These are phyloP conservation scores for Fragosphaeria purpurea DNA, from an alignment of 2,329 filamentous ascomycete species.

Conservation along the genomic window DNA sequence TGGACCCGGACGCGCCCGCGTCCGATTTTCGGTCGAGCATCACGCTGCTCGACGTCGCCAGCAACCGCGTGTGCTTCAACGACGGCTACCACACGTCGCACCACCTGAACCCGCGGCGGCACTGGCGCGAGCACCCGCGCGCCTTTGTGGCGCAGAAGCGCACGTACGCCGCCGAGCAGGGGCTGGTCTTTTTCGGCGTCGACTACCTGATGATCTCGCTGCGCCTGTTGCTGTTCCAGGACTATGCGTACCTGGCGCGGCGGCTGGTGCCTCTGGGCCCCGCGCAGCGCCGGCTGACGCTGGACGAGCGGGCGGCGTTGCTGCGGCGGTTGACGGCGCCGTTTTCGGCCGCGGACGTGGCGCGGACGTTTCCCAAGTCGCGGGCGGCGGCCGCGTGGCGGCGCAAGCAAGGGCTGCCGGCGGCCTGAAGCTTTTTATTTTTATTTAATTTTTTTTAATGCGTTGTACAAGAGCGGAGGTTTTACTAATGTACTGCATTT, in stretches of 20 bases:
- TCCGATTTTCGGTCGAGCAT: slow-evolving; percentile 73
- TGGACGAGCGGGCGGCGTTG: slow-evolving; percentile 53
- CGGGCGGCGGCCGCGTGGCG: slow-evolving; percentile 12
- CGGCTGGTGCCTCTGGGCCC: slow-evolving; percentile 66
- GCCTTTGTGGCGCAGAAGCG: slow-evolving; percentile 62
- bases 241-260: slow-evolving; percentile 59
- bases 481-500: too few species aligned
- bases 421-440: background rate
- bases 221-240: slow-evolving; percentile 58
- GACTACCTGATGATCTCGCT: slow-evolving; percentile 71
- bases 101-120: slow-evolving; percentile 65
- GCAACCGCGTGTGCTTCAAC: slow-evolving; percentile 74
- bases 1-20: slow-evolving; percentile 63
- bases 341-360: slow-evolving; percentile 57
- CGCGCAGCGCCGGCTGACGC: slow-evolving; percentile 52
- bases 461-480: too few species aligned
- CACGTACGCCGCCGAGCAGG: slow-evolving; percentile 54
- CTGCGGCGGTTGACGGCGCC: slow-evolving; percentile 53
- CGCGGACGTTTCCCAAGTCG: slow-evolving; percentile 37
- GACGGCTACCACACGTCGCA: slow-evolving; percentile 77
- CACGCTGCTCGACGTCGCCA: slow-evolving; percentile 67
- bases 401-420: slow-evolving; percentile 9
- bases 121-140: slow-evolving; percentile 72
- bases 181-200: slow-evolving; percentile 71
- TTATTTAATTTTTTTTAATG: too few species aligned